Evolutionary conservation across 148 eudicot species (phyloP), one percentile per base, ranked within the genome.

Genomic region (Chenopodium formosanum): DNA sequence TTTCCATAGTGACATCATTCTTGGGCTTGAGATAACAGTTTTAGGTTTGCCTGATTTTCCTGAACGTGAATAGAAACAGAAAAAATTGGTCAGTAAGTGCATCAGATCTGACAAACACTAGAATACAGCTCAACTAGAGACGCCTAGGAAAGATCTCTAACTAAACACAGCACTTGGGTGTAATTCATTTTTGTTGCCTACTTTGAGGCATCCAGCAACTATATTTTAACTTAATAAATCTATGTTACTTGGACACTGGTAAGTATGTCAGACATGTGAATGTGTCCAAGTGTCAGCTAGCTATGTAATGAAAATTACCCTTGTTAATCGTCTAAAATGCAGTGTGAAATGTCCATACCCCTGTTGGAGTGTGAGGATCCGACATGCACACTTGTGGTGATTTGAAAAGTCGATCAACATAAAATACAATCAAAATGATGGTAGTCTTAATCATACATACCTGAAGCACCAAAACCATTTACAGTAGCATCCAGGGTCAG

Each of bases 1-100:
- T 71, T 84, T 86, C 99, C 99, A 96, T 72, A 96, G 84, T 70
- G 92, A 86, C 93, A 88, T 88, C 97, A 92, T 96, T 86, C 86
- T 94, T 17, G 98, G 95, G 86, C 99, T 94, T 9, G 90, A 86
- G 40, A 34, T 82, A 72, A 70, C 86, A 73, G 74, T 76, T 66
- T 73, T 79, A 17, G 84, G 27, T 48, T 70, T 78, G 48, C 78
- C 69, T 34, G 68, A 44, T 32, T 70, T 63, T 48, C 79, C 87
- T 81, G 84, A 58, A 58, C 56, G 65, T 19, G 34, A 65, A 82
- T 32, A 37, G 25, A 76, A 6, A 27, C 32, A 72, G 2, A 9
- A 14, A 14, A 50, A 4, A 9, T 62, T 63, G 31, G 19, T 68
- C 27, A 58, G 20, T 17, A 29, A 25, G 40, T 19, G 16, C 9